Conservation (phyloP, 2,329 filamentous ascomycete genomes). For the Gnomoniopsis smithogilvyi region DNA sequence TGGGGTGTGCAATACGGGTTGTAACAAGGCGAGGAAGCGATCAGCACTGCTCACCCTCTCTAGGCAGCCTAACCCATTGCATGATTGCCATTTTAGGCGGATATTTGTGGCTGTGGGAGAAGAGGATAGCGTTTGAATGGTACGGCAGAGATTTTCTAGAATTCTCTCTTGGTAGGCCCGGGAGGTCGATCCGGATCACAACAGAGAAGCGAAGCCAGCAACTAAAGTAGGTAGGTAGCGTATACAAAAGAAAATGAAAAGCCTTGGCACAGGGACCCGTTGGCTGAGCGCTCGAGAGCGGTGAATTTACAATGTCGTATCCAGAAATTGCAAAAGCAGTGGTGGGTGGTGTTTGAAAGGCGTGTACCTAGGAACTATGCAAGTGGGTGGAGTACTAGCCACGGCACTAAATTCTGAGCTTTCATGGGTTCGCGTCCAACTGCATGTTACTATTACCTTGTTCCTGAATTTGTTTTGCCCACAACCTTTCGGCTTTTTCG, state of each 20-base stretch:
- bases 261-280: background rate
- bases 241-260: background rate
- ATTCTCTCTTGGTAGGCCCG: background rate
- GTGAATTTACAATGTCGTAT: conserved; percentile 11
- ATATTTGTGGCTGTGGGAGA: conserved; percentile 9
- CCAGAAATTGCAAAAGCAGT: conserved; percentile 10
- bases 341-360: background rate
- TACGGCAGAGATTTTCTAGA: conserved; percentile 15
- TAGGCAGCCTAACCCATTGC: background rate
- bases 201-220: background rate
- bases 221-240: background rate
- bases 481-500: no score
- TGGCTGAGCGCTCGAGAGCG: conserved; percentile 5
- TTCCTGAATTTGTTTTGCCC: no score
- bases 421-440: no score
- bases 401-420: no score
- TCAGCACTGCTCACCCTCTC: background rate
- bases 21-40: background rate
- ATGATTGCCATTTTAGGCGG: background rate
- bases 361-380: background rate
- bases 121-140: background rate
- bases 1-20: background rate
- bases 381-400: background rate
- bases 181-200: background rate
- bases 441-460: no score